Conservation (phyloP, 768 basidiomycete species). For the Suillus decipiens region DNA sequence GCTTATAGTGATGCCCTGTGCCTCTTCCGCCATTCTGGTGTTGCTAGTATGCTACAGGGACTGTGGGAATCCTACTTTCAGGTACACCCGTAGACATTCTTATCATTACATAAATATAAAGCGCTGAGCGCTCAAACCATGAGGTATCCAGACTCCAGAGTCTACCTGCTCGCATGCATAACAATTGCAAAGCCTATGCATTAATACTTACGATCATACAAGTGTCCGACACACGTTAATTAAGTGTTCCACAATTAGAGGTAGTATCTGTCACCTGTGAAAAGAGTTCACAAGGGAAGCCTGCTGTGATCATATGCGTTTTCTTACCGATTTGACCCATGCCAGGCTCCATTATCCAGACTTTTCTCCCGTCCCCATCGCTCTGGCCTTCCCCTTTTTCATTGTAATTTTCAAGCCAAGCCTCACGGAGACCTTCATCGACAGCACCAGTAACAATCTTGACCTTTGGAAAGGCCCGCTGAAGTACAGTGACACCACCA, state of each 20-base stretch:
- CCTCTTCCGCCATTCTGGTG: background rate
- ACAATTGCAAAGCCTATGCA: too few species aligned
- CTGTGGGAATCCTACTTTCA: background rate
- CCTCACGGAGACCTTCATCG: conserved; percentile 75
- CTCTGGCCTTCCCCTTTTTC: conserved; percentile 44
- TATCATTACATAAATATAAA: too few species aligned
- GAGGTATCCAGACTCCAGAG: too few species aligned
- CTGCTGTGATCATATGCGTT: background rate
- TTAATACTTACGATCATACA: background rate
- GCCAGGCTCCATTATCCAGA: conserved; percentile 85
- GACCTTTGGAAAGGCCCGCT: conserved; percentile 82
- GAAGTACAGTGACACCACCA: conserved; percentile 77
- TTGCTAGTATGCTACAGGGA: too few species aligned
- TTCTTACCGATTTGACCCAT: conserved; percentile 83
- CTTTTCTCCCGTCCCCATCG: conserved; percentile 56
- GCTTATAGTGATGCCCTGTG: background rate
- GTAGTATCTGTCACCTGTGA: conserved; percentile 9
- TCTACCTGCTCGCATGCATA: too few species aligned
- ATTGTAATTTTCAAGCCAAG: conserved; percentile 63
- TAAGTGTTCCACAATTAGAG: conserved; percentile 7
- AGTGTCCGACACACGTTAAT: background rate
- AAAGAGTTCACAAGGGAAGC: background rate
- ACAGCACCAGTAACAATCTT: conserved; percentile 83
- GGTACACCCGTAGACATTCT: background rate
- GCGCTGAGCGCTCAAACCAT: too few species aligned